phyloP scores from a whole-genome alignment of 2,329 filamentous ascomycete species.

The Fusarium avenaceum region DNA sequence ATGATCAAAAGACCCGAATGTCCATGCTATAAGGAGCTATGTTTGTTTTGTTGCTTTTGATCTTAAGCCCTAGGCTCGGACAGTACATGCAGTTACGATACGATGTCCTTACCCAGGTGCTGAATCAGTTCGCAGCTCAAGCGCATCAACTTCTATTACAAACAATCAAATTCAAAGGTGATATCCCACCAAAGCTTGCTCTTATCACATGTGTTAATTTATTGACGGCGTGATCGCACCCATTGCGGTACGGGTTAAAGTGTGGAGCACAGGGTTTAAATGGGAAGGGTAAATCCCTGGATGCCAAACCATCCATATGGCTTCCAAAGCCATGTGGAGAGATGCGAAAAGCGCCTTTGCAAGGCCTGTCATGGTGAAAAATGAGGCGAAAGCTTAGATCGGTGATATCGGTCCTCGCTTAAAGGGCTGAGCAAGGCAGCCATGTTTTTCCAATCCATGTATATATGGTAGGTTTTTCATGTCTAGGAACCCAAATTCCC shows the following conservation, averaged over 20 bases:
- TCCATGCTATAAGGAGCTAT: too few species aligned
- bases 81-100: not conserved
- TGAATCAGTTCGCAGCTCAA: too few species aligned
- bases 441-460: not conserved
- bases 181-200: not conserved
- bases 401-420: not conserved
- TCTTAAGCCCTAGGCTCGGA: not conserved
- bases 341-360: not conserved
- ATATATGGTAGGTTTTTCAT: slow-evolving; percentile 5
- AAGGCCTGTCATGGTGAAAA: slow-evolving; percentile 2
- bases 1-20: too few species aligned
- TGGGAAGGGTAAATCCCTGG: slow-evolving; percentile 3
- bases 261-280: slow-evolving; percentile 17
- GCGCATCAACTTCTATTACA: not conserved
- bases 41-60: too few species aligned
- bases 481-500: not conserved
- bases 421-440: slow-evolving; percentile 1
- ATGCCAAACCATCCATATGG: slow-evolving; percentile 4
- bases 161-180: not conserved
- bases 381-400: slow-evolving; percentile 18
- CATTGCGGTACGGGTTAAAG: slow-evolving; percentile 1
- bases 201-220: not conserved
- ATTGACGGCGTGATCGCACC: not conserved
- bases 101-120: not conserved
- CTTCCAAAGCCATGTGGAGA: not conserved